Percentiles rank a stretch among this genome's conserved stretches.
Conservation (phyloP, 2,329 filamentous ascomycete genomes). For the Xylariaceae sp. region DNA sequence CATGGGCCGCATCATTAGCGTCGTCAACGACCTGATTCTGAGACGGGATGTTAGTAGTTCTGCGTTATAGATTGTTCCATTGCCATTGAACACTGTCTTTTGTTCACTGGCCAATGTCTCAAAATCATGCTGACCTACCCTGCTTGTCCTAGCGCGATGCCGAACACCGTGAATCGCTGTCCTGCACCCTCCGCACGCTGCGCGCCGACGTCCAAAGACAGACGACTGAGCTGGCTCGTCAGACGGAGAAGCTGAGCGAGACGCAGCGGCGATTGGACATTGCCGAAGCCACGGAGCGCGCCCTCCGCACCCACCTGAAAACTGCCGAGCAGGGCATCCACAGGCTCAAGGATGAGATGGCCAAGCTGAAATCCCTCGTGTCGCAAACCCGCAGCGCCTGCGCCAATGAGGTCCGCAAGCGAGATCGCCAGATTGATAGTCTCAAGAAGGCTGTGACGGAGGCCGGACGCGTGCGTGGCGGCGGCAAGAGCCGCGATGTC, state of each 20-base stretch:
- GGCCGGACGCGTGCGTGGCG: constrained; percentile 56
- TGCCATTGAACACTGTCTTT: too few species aligned
- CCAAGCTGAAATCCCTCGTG: constrained; percentile 70
- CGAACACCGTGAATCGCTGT: constrained; percentile 78
- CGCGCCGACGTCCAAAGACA: constrained; percentile 72
- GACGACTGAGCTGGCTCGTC: constrained; percentile 59
- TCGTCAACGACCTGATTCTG: constrained; percentile 89
- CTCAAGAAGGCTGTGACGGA: constrained; percentile 83
- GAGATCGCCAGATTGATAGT: constrained; percentile 81
- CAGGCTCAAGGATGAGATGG: constrained; percentile 77
- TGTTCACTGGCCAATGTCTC: not conserved
- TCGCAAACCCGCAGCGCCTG: constrained; percentile 81
- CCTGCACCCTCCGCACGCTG: constrained; percentile 68
- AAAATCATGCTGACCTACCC: constrained; percentile 1
- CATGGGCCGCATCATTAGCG: constrained; percentile 82
- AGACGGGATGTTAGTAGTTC: constrained; percentile 69
- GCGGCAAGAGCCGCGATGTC: constrained; percentile 49
- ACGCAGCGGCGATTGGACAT: constrained; percentile 51
- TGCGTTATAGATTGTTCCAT: too few species aligned
- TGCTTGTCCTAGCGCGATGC: constrained; percentile 64
- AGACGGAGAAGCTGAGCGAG: constrained; percentile 50
- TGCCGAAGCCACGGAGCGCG: constrained; percentile 64
- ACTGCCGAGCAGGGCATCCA: constrained; percentile 69
- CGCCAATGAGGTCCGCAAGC: constrained; percentile 83
- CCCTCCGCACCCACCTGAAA: constrained; percentile 63